These are phyloP conservation scores for Miamiensis avidus DNA, from an alignment of 169 alveolate species.

Conservation along the genomic window DNA sequence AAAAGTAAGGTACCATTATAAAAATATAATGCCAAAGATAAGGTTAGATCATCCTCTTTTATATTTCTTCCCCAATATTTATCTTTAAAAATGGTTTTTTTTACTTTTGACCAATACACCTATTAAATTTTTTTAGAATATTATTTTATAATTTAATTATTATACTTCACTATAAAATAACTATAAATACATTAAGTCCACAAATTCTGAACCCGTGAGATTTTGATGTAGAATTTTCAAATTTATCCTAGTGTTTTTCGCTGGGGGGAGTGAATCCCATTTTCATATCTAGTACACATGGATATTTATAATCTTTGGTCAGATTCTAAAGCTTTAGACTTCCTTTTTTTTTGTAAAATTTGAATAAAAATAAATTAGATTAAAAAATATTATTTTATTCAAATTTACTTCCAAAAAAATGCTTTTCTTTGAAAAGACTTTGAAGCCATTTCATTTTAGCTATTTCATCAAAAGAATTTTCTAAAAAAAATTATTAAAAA, in stretches of 20 bases:
- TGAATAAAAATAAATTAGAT: background rate
- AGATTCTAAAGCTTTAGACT: constrained; percentile 3
- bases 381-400: no score
- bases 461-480: no score
- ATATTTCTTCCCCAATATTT: constrained; percentile 19
- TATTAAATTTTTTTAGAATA: background rate
- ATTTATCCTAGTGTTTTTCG: constrained; percentile 5
- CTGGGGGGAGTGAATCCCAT: constrained; percentile 16
- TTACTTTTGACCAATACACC: background rate
- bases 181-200: constrained; percentile 7
- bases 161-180: background rate
- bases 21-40: background rate
- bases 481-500: no score
- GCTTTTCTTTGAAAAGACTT: background rate
- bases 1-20: constrained; percentile 3
- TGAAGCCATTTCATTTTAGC: background rate
- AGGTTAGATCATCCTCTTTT: background rate
- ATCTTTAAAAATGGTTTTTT: constrained; percentile 3
- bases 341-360: background rate
- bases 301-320: constrained; percentile 3
- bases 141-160: background rate
- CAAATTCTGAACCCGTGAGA: constrained; percentile 12
- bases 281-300: constrained; percentile 8
- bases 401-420: background rate
- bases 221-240: constrained; percentile 6